Evolutionary conservation across 345 rosid genomes (phyloP), one percentile per base, ranked within the genome.

Genomic region (Moricandia arvensis): DNA sequence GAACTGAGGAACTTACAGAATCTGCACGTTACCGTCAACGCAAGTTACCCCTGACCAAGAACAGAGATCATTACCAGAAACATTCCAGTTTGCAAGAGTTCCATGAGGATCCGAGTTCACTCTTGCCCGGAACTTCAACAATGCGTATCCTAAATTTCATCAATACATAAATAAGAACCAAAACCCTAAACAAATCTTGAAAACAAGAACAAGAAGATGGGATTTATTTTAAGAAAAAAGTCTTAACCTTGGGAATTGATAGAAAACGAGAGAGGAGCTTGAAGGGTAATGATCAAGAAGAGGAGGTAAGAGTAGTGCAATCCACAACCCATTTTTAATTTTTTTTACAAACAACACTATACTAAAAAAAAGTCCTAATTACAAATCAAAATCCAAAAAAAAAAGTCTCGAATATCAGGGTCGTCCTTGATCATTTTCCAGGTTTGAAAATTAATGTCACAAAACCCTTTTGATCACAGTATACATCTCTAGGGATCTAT

Each of bases 1-100:
- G 79, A 60, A 90, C 66, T 65, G 67, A 57, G 68, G 77, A 53
- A 79, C 97, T 87, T 88, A 95, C 99, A 95, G 85, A 75, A 79
- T 83, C 66, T 85, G 86, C 80, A 92, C 97, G 81, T 87, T 74
- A 71, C 88, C 86, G 43, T 85, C 84, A 55, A 79, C 87, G 66
- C 99, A 95, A 49, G 80, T 83, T 38, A 95, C 86, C 8, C 97
- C 94, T 8, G 79, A 82, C 99, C 99, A 95, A 43, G 51, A 68
- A 55, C 99, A 95, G 8, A 96, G 75, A 27, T 55, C 68, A 58
- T 83, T 86, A 69, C 76, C 76, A 12, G 66, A 75, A 79, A 80
- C 79, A 49, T 78, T 78, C 99, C 99, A 95, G 68, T 87, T 84
- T 7, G 83, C 83, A 60, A 92, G 83, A 53, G 80, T 86, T 72